Evolutionary conservation across 169 alveolate genomes (phyloP), one percentile per base, ranked within the genome.

Genomic region (Plasmodium vivax): DNA sequence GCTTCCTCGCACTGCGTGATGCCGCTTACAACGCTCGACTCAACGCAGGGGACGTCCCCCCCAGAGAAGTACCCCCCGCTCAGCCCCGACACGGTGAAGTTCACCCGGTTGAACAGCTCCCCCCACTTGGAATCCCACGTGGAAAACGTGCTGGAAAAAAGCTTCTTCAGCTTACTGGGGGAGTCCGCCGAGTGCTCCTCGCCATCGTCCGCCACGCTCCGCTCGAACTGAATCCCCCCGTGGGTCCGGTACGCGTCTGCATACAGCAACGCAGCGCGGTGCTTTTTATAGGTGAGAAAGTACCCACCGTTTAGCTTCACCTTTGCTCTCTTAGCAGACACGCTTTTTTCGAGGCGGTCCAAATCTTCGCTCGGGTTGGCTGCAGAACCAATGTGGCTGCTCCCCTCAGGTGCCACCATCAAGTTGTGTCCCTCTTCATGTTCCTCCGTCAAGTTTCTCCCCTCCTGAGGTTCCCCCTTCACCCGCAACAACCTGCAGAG

Each of bases 211-310:
- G 36, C 30, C 34, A 83, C 5, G 51, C 79, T 43, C 34, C 80
- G 16, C 32, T 85, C 77, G 38, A 73, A 85, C 62, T 85, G 93
- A 27, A 85, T 85, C 14, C 93, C 93, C n/a, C 85, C 32, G 9
- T 73, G 51, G 54, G 62, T 43, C 45, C 93, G 34, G 51, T 85
- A 85, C 23, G 14, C 14, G 30, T 85, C 93, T n/a, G 19, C 58
- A 32, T 85, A 73, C 14, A 85, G 80, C 23, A 73, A 34, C 43
- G 7, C 36, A 6, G 38, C 23, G 27, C 93, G 54, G 14, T 30
- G 79, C 41, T 10, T 73, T 74, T 85, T 85, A 30, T 85, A 85
- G 6, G 51, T 85, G 51, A 73, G 56, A 36, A 73, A 85, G 34
- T 85, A 85, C 8, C 14, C 30, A 30, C 38, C 19, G 30, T 38